phyloP scores from a whole-genome alignment of 192 early-diverging fungal species.

The Dissophora globulifera region DNA sequence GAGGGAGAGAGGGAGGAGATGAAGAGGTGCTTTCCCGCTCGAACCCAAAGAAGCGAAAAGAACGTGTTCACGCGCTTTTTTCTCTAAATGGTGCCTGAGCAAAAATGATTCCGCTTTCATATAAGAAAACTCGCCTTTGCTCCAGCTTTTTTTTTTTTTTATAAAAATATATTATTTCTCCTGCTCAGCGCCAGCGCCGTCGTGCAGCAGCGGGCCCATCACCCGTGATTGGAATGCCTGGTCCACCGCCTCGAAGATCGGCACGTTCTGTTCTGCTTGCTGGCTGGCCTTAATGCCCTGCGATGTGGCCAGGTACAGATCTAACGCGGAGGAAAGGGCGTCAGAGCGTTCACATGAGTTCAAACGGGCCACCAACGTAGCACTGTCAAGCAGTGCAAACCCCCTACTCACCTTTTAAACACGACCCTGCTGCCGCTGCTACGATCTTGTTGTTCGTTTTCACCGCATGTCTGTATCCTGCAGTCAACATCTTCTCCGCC shows the following conservation, averaged over 20 bases:
- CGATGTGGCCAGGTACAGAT: constrained; percentile 44
- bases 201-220: constrained; percentile 14
- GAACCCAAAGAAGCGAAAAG: no score
- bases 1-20: no score
- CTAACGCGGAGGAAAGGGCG: not conserved
- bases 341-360: not conserved
- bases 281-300: constrained; percentile 50
- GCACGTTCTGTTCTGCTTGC: constrained; percentile 36
- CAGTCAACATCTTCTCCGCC: constrained; percentile 56
- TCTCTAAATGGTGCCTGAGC: no score
- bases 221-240: constrained; percentile 20
- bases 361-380: no score
- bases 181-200: constrained; percentile 1
- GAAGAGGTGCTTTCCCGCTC: no score
- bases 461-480: constrained; percentile 38
- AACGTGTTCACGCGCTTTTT: no score
- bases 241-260: constrained; percentile 17
- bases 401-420: constrained; percentile 37
- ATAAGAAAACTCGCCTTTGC: no score
- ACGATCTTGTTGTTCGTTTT: constrained; percentile 42
- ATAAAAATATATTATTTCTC: no score
- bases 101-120: no score
- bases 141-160: not conserved
- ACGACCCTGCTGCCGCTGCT: constrained; percentile 30
- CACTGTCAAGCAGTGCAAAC: not conserved